These are phyloP conservation scores for Erysimum pusillum DNA, from an alignment of 441 rosid species.

Conservation along the genomic window DNA sequence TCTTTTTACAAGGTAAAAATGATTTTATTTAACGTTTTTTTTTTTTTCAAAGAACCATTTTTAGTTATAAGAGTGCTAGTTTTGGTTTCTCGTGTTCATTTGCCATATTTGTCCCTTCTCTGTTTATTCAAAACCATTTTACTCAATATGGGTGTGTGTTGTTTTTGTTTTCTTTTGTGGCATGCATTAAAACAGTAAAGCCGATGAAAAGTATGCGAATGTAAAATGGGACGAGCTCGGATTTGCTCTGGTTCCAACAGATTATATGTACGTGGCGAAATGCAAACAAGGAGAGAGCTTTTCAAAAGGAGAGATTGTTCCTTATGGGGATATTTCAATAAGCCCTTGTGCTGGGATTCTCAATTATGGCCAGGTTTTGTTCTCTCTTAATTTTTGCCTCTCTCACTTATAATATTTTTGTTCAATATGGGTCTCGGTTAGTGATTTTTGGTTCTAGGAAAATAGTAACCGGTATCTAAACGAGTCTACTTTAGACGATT, in stretches of 20 bases:
- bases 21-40: neutral
- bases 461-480: neutral
- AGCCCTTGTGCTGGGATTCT: constrained; percentile 63
- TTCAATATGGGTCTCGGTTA: too few species aligned
- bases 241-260: constrained; percentile 57
- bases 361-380: constrained; percentile 64
- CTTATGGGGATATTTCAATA: constrained; percentile 57
- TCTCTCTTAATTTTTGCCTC: neutral
- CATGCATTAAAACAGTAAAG: constrained; percentile 22
- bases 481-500: neutral
- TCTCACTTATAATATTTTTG: neutral
- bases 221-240: constrained; percentile 67
- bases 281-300: constrained; percentile 53
- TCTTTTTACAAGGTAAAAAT: constrained; percentile 16
- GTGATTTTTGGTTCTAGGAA: neutral
- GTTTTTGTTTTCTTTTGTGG: neutral
- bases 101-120: neutral
- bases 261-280: constrained; percentile 62
- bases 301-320: constrained; percentile 53
- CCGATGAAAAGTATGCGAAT: constrained; percentile 41
- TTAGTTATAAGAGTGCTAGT: neutral
- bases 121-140: neutral
- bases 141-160: neutral
- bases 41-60: neutral
- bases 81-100: neutral